A percentile compares a stretch with the other conserved stretches of the same genome.
These are phyloP conservation scores for Pyrus hybrid DNA, from an alignment of 331 rosid genomes.

Conservation along the genomic window DNA sequence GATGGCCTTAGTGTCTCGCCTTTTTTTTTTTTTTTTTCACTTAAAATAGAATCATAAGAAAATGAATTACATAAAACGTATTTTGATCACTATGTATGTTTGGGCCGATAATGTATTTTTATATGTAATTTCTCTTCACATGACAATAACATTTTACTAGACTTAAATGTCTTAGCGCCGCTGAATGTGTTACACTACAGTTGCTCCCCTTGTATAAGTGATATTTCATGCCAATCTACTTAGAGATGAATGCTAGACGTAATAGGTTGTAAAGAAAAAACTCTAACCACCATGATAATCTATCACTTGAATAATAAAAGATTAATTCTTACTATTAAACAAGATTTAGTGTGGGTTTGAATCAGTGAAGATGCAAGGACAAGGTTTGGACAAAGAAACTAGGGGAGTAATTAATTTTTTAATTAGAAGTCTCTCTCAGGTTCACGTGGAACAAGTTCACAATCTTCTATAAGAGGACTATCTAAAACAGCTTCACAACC, in stretches of 20 bases:
- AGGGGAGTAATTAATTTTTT: background rate
- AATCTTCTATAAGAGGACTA: too few relatives aligned
- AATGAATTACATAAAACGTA: background rate
- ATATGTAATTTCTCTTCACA: background rate
- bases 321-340: background rate
- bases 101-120: too few relatives aligned
- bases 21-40: background rate
- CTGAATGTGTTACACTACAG: background rate
- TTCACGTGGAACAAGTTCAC: too few relatives aligned
- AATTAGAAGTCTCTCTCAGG: background rate
- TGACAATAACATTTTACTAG: too few relatives aligned
- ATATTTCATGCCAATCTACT: too few relatives aligned
- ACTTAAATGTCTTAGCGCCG: fast-evolving
- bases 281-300: too few relatives aligned
- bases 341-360: background rate
- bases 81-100: background rate
- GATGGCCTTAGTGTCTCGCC: background rate
- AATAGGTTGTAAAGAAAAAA: too few relatives aligned
- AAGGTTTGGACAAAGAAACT: background rate
- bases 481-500: too few relatives aligned
- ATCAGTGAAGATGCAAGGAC: background rate
- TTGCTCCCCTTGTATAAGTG: too few relatives aligned
- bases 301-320: background rate
- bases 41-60: background rate
- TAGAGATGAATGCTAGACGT: too few relatives aligned